Evolutionary conservation across 192 early-diverging fungal species (phyloP).

Genomic region (Radiomyces spectabilis): DNA sequence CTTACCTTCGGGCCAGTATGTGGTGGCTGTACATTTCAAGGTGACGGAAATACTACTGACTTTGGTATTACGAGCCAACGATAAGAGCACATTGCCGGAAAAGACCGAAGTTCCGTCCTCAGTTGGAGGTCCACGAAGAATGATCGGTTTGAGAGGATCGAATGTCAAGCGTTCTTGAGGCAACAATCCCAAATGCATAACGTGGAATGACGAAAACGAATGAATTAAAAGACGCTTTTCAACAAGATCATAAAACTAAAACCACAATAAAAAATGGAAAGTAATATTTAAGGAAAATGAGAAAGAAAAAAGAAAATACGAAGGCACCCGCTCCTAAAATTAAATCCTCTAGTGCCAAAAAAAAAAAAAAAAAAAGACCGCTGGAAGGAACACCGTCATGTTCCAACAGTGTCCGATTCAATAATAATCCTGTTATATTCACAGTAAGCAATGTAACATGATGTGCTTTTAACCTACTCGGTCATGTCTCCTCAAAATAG

Average conservation of each 20-base stretch:
- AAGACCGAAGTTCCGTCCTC: conserved; percentile 12
- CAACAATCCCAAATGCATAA: conserved; percentile 15
- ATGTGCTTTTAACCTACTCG: too few species aligned
- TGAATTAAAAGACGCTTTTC: too few species aligned
- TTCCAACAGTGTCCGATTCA: too few species aligned
- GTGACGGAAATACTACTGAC: conserved; percentile 8
- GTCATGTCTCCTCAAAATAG: too few species aligned
- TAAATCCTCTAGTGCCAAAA: too few species aligned
- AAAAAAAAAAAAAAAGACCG: background rate
- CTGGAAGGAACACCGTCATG: too few species aligned
- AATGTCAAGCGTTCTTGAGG: conserved; percentile 10
- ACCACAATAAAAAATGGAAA: too few species aligned
- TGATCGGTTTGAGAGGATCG: conserved; percentile 19
- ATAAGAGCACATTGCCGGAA: conserved; percentile 14
- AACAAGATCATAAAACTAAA: too few species aligned
- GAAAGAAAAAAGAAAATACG: background rate
- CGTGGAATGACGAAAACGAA: background rate
- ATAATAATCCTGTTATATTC: too few species aligned
- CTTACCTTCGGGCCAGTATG: conserved; percentile 23
- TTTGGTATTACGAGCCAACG: conserved; percentile 5
- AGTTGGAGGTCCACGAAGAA: conserved; percentile 13
- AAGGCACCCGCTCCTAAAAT: too few species aligned
- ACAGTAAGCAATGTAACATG: too few species aligned
- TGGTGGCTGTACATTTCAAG: conserved; percentile 2
- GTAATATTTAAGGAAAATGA: background rate